Evolutionary conservation across 441 rosid species (phyloP).

Genomic region (Gossypium davidsonii): DNA sequence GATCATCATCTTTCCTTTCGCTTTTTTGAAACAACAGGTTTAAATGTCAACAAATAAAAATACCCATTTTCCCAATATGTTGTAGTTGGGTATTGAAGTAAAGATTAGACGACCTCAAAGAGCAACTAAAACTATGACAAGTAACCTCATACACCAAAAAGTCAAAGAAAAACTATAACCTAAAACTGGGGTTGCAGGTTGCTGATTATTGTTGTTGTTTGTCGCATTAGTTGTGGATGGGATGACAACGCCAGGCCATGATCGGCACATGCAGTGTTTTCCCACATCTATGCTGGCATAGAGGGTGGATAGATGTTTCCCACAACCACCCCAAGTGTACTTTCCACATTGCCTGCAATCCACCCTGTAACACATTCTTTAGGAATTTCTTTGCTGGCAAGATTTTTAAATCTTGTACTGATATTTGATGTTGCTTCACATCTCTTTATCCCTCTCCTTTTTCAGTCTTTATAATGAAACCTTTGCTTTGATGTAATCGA

Average conservation of each 20-base stretch:
- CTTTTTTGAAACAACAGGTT: too few species aligned
- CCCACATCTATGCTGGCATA: slow-evolving; percentile 38
- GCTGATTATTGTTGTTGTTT: slow-evolving; percentile 6
- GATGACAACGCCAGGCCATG: slow-evolving; percentile 47
- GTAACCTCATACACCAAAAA: too few species aligned
- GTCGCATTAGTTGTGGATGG: not conserved
- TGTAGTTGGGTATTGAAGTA: too few species aligned
- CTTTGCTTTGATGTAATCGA: not conserved
- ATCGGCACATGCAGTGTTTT: slow-evolving; percentile 45
- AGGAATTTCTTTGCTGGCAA: not conserved
- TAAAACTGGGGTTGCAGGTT: not conserved
- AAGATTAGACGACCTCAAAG: too few species aligned
- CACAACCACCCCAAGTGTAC: slow-evolving; percentile 47
- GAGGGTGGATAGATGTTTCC: slow-evolving; percentile 31
- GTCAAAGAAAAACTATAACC: slow-evolving; percentile 2
- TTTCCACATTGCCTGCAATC: slow-evolving; percentile 40
- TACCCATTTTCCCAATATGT: too few species aligned
- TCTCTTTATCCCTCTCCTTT: not conserved
- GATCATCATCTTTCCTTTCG: too few species aligned
- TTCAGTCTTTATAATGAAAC: not conserved
- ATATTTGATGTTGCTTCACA: not conserved
- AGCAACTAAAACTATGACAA: too few species aligned
- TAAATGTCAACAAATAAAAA: too few species aligned
- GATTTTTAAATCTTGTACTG: not conserved
- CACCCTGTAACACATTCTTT: slow-evolving; percentile 38